phyloP scores from a whole-genome alignment of 2,329 filamentous ascomycete genomes.

The Talaromyces marneffei region DNA sequence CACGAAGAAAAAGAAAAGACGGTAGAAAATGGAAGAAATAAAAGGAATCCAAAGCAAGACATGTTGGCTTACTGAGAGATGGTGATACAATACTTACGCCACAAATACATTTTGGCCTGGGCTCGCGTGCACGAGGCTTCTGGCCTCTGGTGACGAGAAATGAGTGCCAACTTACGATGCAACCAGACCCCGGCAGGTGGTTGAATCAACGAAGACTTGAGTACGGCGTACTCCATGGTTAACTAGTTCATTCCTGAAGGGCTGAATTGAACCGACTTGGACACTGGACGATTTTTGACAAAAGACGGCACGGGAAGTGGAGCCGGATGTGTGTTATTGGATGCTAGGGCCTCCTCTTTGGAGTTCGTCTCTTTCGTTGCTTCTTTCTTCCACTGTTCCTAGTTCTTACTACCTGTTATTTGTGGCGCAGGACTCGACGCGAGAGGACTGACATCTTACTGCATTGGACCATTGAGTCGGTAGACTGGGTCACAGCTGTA shows the following conservation, averaged over 20 bases:
- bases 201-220: not conserved
- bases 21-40: not conserved
- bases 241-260: not conserved
- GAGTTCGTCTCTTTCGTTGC: not conserved
- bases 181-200: not conserved
- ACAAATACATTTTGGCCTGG: not conserved
- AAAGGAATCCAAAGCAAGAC: not conserved
- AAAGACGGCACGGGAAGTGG: slow-evolving; percentile 10
- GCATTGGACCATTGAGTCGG: not conserved
- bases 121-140: not conserved
- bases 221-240: not conserved
- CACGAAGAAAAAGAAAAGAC: not conserved
- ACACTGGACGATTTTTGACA: not conserved
- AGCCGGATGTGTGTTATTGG: slow-evolving; percentile 5
- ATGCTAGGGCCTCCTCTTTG: slow-evolving; percentile 1
- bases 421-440: not conserved
- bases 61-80: not conserved
- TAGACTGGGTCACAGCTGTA: not conserved
- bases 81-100: not conserved
- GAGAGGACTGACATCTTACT: not conserved
- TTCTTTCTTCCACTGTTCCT: not conserved
- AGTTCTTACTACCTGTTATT: not conserved
- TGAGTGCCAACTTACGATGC: not conserved
- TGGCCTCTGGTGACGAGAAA: not conserved
- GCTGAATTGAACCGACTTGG: not conserved